phyloP scores from a whole-genome alignment of 495 filamentous ascomycete species.

The Staphylotrichum longicolle region DNA sequence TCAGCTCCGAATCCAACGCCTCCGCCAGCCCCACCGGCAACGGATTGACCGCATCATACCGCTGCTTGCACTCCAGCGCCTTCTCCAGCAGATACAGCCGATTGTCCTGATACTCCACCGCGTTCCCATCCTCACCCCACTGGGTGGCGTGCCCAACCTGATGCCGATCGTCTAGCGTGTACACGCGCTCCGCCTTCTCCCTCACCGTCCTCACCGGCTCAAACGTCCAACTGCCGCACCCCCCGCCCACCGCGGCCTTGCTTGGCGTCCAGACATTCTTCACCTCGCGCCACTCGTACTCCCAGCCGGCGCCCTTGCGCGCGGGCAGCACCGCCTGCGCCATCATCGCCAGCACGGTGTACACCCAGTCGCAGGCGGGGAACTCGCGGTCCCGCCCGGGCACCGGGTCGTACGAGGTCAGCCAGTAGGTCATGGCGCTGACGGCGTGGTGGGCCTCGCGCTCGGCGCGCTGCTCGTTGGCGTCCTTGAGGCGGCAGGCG shows the following conservation, averaged over 20 bases:
- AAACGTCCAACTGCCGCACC: background rate
- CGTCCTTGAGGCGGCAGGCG: background rate
- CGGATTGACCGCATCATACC: background rate
- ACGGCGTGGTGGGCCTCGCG: background rate
- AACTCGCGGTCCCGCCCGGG: background rate
- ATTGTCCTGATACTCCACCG: background rate
- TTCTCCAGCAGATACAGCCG: background rate
- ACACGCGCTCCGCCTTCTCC: background rate
- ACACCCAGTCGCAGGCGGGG: background rate
- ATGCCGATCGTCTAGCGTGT: background rate
- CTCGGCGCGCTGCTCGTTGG: background rate
- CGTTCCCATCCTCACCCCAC: background rate
- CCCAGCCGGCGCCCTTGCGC: background rate
- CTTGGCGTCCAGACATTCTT: background rate
- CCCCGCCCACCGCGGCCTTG: background rate
- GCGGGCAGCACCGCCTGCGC: slow-evolving; percentile 1
- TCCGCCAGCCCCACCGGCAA: background rate
- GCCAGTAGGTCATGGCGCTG: background rate
- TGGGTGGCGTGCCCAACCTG: background rate
- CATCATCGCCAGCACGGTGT: background rate
- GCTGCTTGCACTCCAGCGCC: background rate
- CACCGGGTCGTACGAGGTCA: background rate
- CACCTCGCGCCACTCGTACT: background rate
- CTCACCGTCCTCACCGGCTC: background rate
- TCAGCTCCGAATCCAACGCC: background rate